Conservation (phyloP, 2,329 filamentous ascomycete genomes). For the Alternaria arbusti region DNA sequence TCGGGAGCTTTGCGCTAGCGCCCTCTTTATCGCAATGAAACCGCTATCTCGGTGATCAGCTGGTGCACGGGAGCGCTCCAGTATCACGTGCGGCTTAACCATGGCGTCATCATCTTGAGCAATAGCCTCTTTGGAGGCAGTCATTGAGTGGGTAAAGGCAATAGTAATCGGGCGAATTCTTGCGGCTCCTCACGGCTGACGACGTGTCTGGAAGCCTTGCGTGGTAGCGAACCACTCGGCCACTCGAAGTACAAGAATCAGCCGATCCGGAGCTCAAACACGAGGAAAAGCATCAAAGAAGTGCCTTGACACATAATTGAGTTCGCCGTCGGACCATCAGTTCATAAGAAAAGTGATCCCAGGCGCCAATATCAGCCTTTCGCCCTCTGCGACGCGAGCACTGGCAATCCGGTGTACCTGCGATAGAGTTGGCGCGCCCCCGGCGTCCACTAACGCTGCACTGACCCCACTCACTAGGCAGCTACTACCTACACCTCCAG, state of each 20-base stretch:
- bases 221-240: not conserved
- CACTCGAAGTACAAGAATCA: not conserved
- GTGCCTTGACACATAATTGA: not conserved
- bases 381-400: not conserved
- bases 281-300: not conserved
- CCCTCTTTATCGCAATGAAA: not conserved
- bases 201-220: constrained; percentile 3
- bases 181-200: constrained; percentile 4
- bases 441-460: constrained; percentile 6
- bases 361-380: not conserved
- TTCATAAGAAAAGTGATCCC: not conserved
- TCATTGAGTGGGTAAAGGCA: not conserved
- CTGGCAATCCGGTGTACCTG: constrained; percentile 12
- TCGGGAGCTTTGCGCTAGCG: not conserved
- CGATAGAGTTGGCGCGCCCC: constrained; percentile 4
- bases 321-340: not conserved
- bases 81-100: constrained; percentile 5
- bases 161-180: not conserved
- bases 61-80: not conserved
- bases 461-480: constrained; percentile 26
- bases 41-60: constrained; percentile 7
- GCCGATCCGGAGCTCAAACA: not conserved
- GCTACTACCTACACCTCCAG: constrained; percentile 21
- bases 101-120: constrained; percentile 8
- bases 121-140: not conserved